Percentiles rank a stretch among this genome's conserved stretches.
These are phyloP conservation scores for Candida methanosorbosa DNA, from an alignment of 805 yeast genomes.

Conservation along the genomic window DNA sequence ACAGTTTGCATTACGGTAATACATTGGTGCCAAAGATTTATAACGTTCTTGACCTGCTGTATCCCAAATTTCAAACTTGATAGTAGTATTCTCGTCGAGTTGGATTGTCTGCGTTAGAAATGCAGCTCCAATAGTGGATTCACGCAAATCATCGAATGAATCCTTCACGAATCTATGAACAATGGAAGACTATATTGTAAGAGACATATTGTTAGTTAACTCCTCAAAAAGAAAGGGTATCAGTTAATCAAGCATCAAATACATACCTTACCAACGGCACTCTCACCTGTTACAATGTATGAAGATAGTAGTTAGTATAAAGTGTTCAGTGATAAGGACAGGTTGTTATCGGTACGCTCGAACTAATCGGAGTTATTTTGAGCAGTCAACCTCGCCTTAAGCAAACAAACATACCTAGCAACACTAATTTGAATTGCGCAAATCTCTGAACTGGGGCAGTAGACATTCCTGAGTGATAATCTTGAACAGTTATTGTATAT, in stretches of 20 bases:
- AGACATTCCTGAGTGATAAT: too few species aligned
- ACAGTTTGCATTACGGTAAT: slow-evolving; percentile 72
- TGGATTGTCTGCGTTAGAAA: slow-evolving; percentile 63
- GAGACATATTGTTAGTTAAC: slow-evolving; percentile 2
- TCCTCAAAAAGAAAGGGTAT: too few species aligned
- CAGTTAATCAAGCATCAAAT: background rate
- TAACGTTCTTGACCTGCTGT: slow-evolving; percentile 83
- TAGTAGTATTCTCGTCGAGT: slow-evolving; percentile 41
- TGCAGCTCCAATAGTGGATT: slow-evolving; percentile 83
- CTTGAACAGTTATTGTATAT: too few species aligned
- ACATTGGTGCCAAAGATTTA: slow-evolving; percentile 74
- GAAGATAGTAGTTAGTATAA: too few species aligned
- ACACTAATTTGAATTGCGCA: slow-evolving; percentile 53
- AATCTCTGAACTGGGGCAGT: slow-evolving; percentile 17
- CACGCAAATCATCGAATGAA: slow-evolving; percentile 63
- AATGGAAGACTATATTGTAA: slow-evolving; percentile 33
- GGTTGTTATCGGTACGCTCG: too few species aligned
- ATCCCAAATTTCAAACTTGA: slow-evolving; percentile 79
- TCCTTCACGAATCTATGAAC: slow-evolving; percentile 67
- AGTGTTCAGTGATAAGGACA: too few species aligned
- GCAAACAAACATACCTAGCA: slow-evolving; percentile 28
- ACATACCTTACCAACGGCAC: slow-evolving; percentile 52
- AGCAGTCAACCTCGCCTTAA: too few species aligned
- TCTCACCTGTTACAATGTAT: slow-evolving; percentile 38
- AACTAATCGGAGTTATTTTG: too few species aligned